A percentile compares a stretch with the other conserved stretches of the same genome.
Conservation (phyloP, 208 protist species). For the Herpetomonas samuelpessoai region DNA sequence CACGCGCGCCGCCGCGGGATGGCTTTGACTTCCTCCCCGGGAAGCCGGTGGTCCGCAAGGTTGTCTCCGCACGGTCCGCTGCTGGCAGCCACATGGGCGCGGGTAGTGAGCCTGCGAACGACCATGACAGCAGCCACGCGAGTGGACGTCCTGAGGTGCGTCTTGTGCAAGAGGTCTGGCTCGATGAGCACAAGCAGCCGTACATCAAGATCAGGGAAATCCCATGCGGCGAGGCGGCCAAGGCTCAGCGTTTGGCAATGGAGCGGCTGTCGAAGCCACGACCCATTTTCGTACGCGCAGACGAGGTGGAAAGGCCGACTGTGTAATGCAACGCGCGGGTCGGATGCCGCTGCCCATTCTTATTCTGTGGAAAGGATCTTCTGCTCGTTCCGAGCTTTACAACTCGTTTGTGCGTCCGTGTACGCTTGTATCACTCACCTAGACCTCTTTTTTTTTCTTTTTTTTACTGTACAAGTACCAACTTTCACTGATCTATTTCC, state of each 20-base stretch:
- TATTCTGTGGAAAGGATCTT: too few species aligned
- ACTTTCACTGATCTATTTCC: too few species aligned
- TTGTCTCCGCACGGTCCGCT: not conserved
- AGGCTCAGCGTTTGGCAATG: slow-evolving; percentile 38
- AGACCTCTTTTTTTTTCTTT: too few species aligned
- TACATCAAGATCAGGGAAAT: slow-evolving; percentile 70
- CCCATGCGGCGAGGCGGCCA: slow-evolving; percentile 36
- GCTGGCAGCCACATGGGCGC: not conserved
- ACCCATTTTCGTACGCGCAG: slow-evolving; percentile 32
- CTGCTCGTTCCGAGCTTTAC: too few species aligned
- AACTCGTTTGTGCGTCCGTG: too few species aligned
- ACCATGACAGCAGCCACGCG: slow-evolving; percentile 10
- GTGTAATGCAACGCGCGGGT: too few species aligned
- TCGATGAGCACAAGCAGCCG: slow-evolving; percentile 67
- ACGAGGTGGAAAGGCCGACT: slow-evolving; percentile 9
- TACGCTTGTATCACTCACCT: too few species aligned
- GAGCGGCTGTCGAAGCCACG: slow-evolving; percentile 57
- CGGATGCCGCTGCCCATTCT: too few species aligned
- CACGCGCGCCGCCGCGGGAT: slow-evolving; percentile 39
- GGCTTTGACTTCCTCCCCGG: slow-evolving; percentile 1
- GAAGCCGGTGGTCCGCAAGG: not conserved
- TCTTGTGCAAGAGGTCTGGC: slow-evolving; percentile 65
- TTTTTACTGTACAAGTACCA: too few species aligned
- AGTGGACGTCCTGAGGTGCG: slow-evolving; percentile 7
- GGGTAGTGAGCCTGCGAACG: too few species aligned